Evolutionary conservation across 1,284 basidiomycete genomes (phyloP).

Genomic region (Irpex lacteus): DNA sequence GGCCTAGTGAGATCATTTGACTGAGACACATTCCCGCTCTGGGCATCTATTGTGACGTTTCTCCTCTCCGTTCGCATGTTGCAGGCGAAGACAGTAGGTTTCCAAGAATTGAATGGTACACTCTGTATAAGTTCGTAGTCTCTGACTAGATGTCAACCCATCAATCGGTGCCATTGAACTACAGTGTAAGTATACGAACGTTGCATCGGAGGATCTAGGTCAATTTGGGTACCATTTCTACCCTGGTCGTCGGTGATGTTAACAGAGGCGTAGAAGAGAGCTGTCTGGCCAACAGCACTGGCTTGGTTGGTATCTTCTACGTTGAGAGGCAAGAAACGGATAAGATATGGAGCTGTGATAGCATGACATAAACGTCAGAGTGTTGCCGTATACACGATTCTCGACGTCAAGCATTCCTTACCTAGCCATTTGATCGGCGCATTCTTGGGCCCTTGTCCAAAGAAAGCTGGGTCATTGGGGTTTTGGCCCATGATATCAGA

Average conservation of each 20-base stretch:
- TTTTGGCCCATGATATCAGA: neutral
- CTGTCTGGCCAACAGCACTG: neutral
- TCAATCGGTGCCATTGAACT: neutral
- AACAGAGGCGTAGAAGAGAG: neutral
- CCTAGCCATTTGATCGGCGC: neutral
- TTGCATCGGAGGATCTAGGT: neutral
- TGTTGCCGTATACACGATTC: neutral
- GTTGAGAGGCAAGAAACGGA: neutral
- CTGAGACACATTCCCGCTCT: neutral
- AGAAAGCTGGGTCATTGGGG: neutral
- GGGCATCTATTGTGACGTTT: neutral
- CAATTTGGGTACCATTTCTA: neutral
- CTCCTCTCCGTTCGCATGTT: neutral
- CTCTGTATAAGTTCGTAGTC: neutral
- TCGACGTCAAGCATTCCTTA: neutral
- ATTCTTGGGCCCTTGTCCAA: neutral
- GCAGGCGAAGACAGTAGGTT: neutral
- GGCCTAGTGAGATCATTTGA: neutral
- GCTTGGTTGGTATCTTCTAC: neutral
- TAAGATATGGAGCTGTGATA: neutral
- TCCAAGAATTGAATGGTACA: neutral
- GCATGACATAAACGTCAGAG: neutral
- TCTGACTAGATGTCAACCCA: neutral
- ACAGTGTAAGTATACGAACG: neutral
- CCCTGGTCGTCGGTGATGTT: neutral